These are phyloP conservation scores for Paraphaeosphaeria sporulosa DNA, from an alignment of 2,329 filamentous ascomycete genomes.

Conservation along the genomic window DNA sequence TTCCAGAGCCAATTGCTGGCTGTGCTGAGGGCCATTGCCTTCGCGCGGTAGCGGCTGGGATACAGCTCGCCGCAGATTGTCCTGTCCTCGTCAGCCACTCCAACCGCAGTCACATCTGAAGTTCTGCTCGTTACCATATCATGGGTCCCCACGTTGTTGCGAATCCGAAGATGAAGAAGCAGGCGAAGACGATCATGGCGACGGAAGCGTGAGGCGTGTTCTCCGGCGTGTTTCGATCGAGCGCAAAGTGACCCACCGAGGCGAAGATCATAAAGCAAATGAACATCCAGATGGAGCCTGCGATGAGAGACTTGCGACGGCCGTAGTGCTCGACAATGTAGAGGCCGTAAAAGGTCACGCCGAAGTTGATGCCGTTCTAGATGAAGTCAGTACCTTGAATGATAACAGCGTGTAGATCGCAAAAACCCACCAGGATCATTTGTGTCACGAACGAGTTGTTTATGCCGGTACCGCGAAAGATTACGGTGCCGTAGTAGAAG, in stretches of 20 bases:
- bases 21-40: slow-evolving; percentile 53
- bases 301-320: slow-evolving; percentile 54
- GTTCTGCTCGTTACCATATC: slow-evolving; percentile 54
- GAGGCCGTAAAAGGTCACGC: slow-evolving; percentile 54
- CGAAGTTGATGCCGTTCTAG: slow-evolving; percentile 55
- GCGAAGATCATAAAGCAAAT: slow-evolving; percentile 65
- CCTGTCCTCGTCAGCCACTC: background rate
- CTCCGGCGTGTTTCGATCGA: slow-evolving; percentile 42
- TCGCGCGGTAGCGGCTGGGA: slow-evolving; percentile 60
- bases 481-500: slow-evolving; percentile 61
- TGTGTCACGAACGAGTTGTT: slow-evolving; percentile 54
- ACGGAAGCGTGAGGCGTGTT: slow-evolving; percentile 49
- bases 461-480: slow-evolving; percentile 52
- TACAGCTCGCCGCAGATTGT: slow-evolving; percentile 71
- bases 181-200: slow-evolving; percentile 71
- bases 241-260: slow-evolving; percentile 53
- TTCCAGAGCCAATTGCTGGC: slow-evolving; percentile 54
- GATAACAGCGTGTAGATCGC: no score
- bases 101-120: background rate
- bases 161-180: slow-evolving; percentile 70
- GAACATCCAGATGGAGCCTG: slow-evolving; percentile 57
- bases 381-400: slow-evolving; percentile 11
- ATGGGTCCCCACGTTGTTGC: slow-evolving; percentile 74
- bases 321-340: slow-evolving; percentile 57
- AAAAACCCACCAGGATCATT: slow-evolving; percentile 52